phyloP scores from a whole-genome alignment of 1,139 yeast genomes.

The Candida labiduridarum region DNA sequence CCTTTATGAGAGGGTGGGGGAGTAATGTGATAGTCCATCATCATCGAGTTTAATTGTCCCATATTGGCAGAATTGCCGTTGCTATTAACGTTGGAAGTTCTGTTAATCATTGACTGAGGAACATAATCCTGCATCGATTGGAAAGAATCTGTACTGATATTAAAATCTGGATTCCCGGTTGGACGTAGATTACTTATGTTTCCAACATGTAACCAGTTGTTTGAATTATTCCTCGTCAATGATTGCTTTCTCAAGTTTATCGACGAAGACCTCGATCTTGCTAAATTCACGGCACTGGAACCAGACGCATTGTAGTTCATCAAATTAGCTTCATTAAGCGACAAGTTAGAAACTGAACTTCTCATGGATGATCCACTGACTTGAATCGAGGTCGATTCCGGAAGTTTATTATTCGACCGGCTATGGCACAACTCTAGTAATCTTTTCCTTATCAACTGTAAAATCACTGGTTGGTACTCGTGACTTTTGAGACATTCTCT shows the following conservation, averaged over 20 bases:
- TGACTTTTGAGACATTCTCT: constrained; percentile 35
- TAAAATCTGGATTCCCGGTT: constrained; percentile 20
- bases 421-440: constrained; percentile 42
- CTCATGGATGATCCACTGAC: constrained; percentile 20
- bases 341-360: constrained; percentile 46
- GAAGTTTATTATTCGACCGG: constrained; percentile 22
- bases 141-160: constrained; percentile 44
- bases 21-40: constrained; percentile 45
- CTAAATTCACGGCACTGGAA: constrained; percentile 8
- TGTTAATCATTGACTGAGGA: constrained; percentile 42
- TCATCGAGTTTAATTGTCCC: constrained; percentile 33
- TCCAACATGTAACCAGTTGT: constrained; percentile 51
- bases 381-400: constrained; percentile 32
- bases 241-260: constrained; percentile 47
- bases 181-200: constrained; percentile 42
- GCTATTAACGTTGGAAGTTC: constrained; percentile 15
- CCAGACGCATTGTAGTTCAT: constrained; percentile 25
- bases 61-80: constrained; percentile 9
- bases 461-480: constrained; percentile 43
- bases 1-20: constrained; percentile 45
- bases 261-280: constrained; percentile 30
- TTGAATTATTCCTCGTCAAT: constrained; percentile 47
- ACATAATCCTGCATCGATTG: constrained; percentile 50
- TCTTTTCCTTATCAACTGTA: constrained; percentile 46
- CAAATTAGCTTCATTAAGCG: constrained; percentile 44